phyloP scores from a whole-genome alignment of 441 rosid genomes.

The Brassica balearica region DNA sequence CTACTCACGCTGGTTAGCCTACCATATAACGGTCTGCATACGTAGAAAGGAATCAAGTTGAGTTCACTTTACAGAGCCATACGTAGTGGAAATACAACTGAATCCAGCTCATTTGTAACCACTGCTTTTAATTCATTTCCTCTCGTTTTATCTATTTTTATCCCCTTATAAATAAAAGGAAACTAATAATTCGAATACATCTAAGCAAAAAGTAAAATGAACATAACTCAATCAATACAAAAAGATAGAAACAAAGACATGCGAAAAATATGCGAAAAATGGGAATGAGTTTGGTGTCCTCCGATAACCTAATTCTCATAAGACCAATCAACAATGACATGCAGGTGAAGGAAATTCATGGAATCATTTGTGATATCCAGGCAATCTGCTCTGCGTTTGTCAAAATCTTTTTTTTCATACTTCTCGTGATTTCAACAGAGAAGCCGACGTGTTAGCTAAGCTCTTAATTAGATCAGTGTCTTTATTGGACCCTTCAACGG shows the following conservation, averaged over 20 bases:
- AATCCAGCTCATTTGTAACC: slow-evolving; percentile 50
- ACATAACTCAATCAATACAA: slow-evolving; percentile 16
- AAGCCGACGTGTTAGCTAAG: no score
- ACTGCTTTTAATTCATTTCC: slow-evolving; percentile 34
- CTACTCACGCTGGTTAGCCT: neutral
- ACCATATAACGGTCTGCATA: slow-evolving; percentile 19
- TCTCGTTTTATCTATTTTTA: neutral
- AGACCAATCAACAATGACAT: no score
- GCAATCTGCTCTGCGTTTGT: no score
- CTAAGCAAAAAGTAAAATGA: slow-evolving; percentile 8
- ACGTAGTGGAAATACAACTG: slow-evolving; percentile 46
- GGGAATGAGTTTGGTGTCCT: slow-evolving; percentile 39
- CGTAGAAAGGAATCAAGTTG: slow-evolving; percentile 44
- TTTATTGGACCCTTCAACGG: no score
- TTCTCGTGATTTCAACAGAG: no score
- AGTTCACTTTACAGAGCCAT: slow-evolving; percentile 46
- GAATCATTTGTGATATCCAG: no score
- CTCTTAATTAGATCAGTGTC: no score
- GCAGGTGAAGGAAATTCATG: no score
- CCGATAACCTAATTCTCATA: no score
- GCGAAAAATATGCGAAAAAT: slow-evolving; percentile 30
- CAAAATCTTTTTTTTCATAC: no score
- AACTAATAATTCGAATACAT: neutral
- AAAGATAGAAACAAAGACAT: no score
- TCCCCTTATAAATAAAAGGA: neutral